phyloP scores from a whole-genome alignment of 306 rosid species.

The Quercus glauca region DNA sequence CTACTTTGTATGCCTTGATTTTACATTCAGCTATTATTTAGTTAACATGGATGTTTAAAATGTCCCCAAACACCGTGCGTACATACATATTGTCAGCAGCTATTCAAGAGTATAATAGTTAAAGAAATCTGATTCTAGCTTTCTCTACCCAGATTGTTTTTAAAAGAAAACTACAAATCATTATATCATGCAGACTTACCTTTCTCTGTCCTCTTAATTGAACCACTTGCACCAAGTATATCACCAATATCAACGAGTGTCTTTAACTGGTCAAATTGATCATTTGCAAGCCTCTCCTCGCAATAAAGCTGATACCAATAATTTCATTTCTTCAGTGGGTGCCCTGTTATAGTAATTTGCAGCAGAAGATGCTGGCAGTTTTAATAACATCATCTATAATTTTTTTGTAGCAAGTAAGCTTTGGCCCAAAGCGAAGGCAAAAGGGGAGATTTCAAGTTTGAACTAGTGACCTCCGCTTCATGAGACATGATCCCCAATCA shows the following conservation, averaged over 20 bases:
- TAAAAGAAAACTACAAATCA: neutral
- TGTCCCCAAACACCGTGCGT: neutral
- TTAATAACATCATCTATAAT: neutral
- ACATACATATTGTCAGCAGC: neutral
- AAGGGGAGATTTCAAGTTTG: no score
- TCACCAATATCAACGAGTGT: conserved; percentile 87
- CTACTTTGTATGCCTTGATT: neutral
- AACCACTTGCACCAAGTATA: conserved; percentile 85
- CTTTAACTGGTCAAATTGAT: conserved; percentile 79
- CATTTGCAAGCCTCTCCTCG: conserved; percentile 69
- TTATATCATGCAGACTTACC: conserved; percentile 32
- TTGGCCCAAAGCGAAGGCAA: no score
- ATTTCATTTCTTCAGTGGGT: conserved; percentile 27
- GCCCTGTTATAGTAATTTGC: neutral
- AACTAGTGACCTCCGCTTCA: no score
- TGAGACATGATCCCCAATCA: no score
- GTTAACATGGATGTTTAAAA: neutral
- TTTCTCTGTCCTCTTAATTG: conserved; percentile 90
- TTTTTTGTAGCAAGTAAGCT: no score
- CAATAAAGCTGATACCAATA: conserved; percentile 77
- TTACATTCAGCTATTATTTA: neutral
- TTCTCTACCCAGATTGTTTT: no score
- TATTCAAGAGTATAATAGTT: neutral
- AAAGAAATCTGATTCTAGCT: neutral
- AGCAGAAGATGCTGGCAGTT: neutral